A percentile compares a stretch with the other conserved stretches of the same genome.
These are phyloP conservation scores for Boehmeria nivea DNA, from an alignment of 306 rosid genomes.

Conservation along the genomic window DNA sequence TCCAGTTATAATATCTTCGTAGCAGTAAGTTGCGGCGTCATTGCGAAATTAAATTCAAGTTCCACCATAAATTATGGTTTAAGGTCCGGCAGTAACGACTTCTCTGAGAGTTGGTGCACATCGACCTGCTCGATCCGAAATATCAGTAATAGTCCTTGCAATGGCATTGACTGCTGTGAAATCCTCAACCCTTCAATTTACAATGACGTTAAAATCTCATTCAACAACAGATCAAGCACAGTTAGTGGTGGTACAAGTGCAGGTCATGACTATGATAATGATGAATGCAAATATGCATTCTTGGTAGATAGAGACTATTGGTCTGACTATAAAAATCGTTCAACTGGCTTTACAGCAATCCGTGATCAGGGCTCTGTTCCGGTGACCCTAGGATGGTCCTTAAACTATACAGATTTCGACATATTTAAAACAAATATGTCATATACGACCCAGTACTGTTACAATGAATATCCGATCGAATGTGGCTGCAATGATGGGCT, in stretches of 20 bases:
- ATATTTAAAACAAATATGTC: background rate
- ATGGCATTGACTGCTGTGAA: background rate
- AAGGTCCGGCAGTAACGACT: too few relatives aligned
- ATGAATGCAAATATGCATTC: background rate
- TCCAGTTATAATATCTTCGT: background rate
- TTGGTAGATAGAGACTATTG: background rate
- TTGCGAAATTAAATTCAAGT: background rate
- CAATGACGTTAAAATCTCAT: background rate
- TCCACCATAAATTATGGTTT: too few relatives aligned
- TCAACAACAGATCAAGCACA: too few relatives aligned
- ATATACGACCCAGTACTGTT: background rate
- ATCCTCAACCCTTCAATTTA: background rate
- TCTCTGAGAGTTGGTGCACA: background rate
- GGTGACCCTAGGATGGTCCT: background rate
- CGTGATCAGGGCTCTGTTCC: background rate
- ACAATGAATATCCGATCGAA: accelerated
- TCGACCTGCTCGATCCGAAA: background rate
- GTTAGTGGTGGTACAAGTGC: background rate
- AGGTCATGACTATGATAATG: background rate
- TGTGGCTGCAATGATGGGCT: background rate
- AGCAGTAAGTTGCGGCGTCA: constrained; percentile 10
- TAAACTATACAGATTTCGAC: background rate
- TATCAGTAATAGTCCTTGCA: background rate
- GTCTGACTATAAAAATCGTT: background rate
- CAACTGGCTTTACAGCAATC: background rate